Base-by-base conservation (phyloP, 1,284 basidiomycete species). In the Tilletia horrida region DNA sequence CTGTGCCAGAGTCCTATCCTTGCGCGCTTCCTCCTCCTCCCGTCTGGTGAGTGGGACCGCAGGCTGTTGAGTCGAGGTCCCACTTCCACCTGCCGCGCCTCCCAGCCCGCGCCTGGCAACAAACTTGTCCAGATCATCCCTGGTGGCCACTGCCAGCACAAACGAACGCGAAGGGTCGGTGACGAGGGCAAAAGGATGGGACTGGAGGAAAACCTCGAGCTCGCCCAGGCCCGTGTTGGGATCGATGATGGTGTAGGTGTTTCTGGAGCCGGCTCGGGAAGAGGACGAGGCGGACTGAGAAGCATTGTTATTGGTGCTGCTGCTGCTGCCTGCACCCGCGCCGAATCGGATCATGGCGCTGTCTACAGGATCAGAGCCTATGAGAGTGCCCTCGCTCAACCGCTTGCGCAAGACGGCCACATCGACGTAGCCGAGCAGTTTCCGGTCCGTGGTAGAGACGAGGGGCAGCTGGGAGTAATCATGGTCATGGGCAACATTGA, bases 1-100 rank as follows among this genome's bases (percentile, higher is more conserved):
- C 82, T 98, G 93, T 3, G 92, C 92, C 55, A 99, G 83, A 1
- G 91, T 93, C 62, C 91, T 86, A 82, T 96, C 77, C 50, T 79
- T 80, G 23, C 91, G 85, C 0, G 91, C 90, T 69, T 91, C 88
- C 79, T 96, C 93, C 50, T 91, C 88, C 31, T 84, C 83, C 55
- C 83, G 75, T 48, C 81, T 78, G 27, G 78, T 72, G 67, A 82
- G 69, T 0, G 45, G 55, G 3, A 29, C 55, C 25, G 55, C 23
- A 18, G 16, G 16, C 45, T 18, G 21, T n/a, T 31, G 9, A 18
- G 55, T 18, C 55, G 27, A 18, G 16, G 14, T 3, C 27, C 27
- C 74, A 2, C 71, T 72, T 13, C 65, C 67, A 23, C 70, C 29
- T 7, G 63, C 8, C 11, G 67, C 68, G 14, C 63, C 66, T 25